Percentiles rank a stretch among this genome's conserved stretches.
Conservation (phyloP, 2,329 filamentous ascomycete species). For the Trichoderma sp. region DNA sequence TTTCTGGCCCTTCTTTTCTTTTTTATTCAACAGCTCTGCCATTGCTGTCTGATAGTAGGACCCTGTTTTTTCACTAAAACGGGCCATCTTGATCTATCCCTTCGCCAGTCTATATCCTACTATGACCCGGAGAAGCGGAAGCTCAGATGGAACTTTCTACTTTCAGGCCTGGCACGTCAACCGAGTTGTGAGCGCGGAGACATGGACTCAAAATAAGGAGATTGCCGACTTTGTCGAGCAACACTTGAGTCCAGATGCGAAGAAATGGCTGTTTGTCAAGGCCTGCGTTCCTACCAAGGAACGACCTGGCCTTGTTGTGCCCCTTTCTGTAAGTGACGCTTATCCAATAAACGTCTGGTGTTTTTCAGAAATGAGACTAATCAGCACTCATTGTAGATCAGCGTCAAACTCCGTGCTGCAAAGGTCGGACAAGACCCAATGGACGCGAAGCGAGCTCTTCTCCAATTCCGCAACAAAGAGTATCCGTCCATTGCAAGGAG, state of each 20-base stretch:
- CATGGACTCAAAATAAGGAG: conserved; percentile 26
- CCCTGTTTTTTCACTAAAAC: conserved; percentile 11
- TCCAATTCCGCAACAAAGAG: conserved; percentile 28
- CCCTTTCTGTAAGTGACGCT: conserved; percentile 25
- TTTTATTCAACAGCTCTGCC: neutral
- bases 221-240: conserved; percentile 30
- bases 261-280: conserved; percentile 28
- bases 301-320: conserved; percentile 20
- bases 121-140: conserved; percentile 27
- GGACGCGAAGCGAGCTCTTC: conserved; percentile 17
- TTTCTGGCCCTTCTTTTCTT: neutral
- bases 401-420: conserved; percentile 25
- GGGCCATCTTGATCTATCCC: neutral
- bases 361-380: neutral
- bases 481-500: conserved; percentile 23
- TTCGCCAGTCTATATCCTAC: neutral
- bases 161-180: conserved; percentile 28
- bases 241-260: conserved; percentile 15
- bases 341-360: neutral
- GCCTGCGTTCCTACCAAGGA: conserved; percentile 27
- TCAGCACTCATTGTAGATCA: neutral
- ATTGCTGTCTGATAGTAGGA: neutral
- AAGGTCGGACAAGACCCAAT: conserved; percentile 25
- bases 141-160: conserved; percentile 28
- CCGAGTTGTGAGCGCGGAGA: conserved; percentile 25